Base-by-base conservation (phyloP, 2,329 filamentous ascomycete genomes). In the Samsoniella hepiali region DNA sequence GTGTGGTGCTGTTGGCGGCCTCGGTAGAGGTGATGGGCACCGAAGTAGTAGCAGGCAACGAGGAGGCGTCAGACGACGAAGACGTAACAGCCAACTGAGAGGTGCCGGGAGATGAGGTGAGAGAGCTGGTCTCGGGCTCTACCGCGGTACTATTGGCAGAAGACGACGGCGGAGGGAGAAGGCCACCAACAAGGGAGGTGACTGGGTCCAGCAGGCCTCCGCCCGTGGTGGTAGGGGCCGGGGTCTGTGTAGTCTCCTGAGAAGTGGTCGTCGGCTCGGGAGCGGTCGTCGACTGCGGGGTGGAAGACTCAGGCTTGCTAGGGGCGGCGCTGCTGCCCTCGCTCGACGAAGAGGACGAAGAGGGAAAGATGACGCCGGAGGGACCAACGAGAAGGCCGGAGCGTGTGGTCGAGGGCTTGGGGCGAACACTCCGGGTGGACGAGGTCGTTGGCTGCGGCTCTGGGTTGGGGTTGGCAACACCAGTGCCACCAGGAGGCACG, bases 331-430 rank as follows among this genome's bases (percentile, higher is more conserved):
- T 53, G 34, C 13, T 60, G 34, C 47, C 34, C 32, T 36, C 11
- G 22, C 44, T 58, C 42, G 34, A 22, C 44, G 15, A 6, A 8
- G 47, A 42, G 54, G 54, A 31, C 13, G 55, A 34, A 3, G 55
- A 45, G 17, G 51, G 58, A 27, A 55, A 55, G 34, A 70, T 64
- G 49, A 73, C 69, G 55, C 72, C 72, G 15, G 67, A 71, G 15
- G 72, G 70, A 9, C 66, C 71, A 64, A 74, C 68, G n/a, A 72
- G 56, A 29, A 72, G 70, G 31, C 58, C 65, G 7, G 65, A 56
- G 31, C 57, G 54, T 7, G 67, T 59, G 31, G 64, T 53, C 50
- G 63, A 53, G 57, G 64, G 50, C 10, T 22, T 49, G 22, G 55
- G 58, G 40, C 11, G 67, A 58, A 10, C 53, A 57, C 31, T 63